These are phyloP conservation scores for Diplodia corticola DNA, from an alignment of 2,329 filamentous ascomycete genomes.

Conservation along the genomic window DNA sequence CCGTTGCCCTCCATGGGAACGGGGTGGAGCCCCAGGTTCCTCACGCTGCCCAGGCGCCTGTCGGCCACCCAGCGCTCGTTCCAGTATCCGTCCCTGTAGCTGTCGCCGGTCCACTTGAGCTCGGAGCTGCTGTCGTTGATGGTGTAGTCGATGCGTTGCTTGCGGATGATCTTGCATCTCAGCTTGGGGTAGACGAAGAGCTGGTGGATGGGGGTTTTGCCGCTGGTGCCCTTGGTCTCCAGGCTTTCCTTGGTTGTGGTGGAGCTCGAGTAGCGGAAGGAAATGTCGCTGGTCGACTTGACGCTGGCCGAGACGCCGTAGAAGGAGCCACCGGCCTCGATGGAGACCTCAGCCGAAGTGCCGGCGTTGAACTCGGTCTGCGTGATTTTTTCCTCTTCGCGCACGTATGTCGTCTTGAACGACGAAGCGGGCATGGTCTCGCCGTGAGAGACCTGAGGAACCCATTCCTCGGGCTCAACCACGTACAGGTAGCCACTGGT, in stretches of 20 bases:
- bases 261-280: neutral
- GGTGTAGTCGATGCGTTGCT: neutral
- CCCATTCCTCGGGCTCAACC: neutral
- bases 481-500: neutral
- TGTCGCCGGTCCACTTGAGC: neutral
- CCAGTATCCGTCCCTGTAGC: neutral
- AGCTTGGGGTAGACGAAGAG: neutral
- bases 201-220: neutral
- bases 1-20: conserved; percentile 2
- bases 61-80: neutral
- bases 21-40: neutral
- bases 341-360: neutral
- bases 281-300: neutral
- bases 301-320: neutral
- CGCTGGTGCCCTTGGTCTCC: neutral
- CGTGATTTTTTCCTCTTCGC: neutral
- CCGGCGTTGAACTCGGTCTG: neutral
- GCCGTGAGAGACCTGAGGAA: neutral
- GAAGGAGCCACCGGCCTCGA: neutral
- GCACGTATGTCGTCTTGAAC: neutral
- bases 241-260: neutral
- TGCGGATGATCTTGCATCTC: neutral
- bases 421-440: neutral
- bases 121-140: neutral
- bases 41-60: neutral